Evolutionary conservation across 202 grass and related monocot species (phyloP), one percentile per base, ranked within the genome.

Genomic region (Hordeum pubiflorum): DNA sequence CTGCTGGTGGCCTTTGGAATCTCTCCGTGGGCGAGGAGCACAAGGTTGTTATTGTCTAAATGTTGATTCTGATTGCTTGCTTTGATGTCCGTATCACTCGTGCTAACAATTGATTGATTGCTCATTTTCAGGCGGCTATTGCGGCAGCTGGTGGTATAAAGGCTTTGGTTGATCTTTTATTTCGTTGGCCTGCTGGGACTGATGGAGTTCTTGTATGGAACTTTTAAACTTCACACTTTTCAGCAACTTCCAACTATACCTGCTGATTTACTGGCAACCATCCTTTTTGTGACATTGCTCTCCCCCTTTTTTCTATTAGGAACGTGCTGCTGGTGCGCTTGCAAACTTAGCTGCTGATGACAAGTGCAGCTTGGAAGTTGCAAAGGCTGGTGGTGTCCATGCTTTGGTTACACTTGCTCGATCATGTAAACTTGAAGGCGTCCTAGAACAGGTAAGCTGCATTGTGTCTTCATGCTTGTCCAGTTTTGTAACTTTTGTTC

Each of bases 1-100:
- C 97, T 79, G 93, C 97, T 65, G 97, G 97, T 62, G 97, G 97
- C 58, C 97, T 99, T 81, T 99, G 97, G 97, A 99, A 99, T 87
- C 97, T 99, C 60, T 99, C 97, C 69, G 97, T 99, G n/a, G 97
- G 93, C 21, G 93, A 99, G 76, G 97, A 96, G 23, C 97, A 99
- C 72, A 99, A 99, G 97, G 97, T 99, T 74, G 48, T 87, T 83
- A 74, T 81, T 87, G 58, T 78, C 87, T 48, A 10, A 59, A 76
- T 81, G 58, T 56, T 37, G 59, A 64, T 76, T 80, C 55, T 82
- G 39, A 69, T 86, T 81, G 39, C 20, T n/a, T 75, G 58, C 44
- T 60, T 50, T 39, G 55, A 65, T 59, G 21, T 63, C 41, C 39
- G 29, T 11, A 34, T 34, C 72, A 67, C 18, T 81, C 76, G 74